Percentiles rank a stretch among this genome's conserved stretches.
phyloP scores from a whole-genome alignment of 345 rosid genomes.

The Cochlearia excelsa region DNA sequence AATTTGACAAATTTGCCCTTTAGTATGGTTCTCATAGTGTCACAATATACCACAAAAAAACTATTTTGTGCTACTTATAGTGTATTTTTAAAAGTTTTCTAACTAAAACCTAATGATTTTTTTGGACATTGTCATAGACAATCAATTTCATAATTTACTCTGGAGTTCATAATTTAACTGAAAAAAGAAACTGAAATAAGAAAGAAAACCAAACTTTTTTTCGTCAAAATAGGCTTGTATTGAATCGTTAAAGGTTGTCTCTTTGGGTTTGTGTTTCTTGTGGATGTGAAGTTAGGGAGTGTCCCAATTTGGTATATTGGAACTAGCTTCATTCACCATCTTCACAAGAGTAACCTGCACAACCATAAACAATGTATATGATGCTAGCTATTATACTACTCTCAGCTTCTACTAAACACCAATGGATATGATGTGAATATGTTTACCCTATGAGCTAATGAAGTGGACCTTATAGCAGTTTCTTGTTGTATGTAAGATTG shows the following conservation, averaged over 20 bases:
- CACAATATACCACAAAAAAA: not conserved
- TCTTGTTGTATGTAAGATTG: constrained; percentile 2
- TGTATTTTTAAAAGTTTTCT: too few species aligned
- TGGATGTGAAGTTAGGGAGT: constrained; percentile 25
- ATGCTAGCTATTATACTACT: too few species aligned
- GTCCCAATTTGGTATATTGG: constrained; percentile 74
- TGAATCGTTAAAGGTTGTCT: not conserved
- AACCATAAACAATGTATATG: not conserved
- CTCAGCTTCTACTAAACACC: constrained; percentile 1
- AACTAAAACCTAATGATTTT: not conserved
- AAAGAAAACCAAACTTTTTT: not conserved
- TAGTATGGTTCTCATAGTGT: not conserved
- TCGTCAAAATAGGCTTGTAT: constrained; percentile 17
- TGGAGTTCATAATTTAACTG: not conserved
- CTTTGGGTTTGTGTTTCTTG: constrained; percentile 19
- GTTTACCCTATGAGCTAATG: constrained; percentile 4
- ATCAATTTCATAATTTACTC: constrained; percentile 23
- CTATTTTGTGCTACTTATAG: too few species aligned
- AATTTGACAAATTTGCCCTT: not conserved
- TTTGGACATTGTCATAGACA: constrained; percentile 12
- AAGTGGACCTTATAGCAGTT: constrained; percentile 8
- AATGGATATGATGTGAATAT: constrained; percentile 6
- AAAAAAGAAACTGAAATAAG: not conserved
- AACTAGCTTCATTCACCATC: constrained; percentile 81
- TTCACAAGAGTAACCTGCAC: constrained; percentile 76